Evolutionary conservation across 176 grass and related monocot genomes (phyloP).

Genomic region (Zoysia pacifica): DNA sequence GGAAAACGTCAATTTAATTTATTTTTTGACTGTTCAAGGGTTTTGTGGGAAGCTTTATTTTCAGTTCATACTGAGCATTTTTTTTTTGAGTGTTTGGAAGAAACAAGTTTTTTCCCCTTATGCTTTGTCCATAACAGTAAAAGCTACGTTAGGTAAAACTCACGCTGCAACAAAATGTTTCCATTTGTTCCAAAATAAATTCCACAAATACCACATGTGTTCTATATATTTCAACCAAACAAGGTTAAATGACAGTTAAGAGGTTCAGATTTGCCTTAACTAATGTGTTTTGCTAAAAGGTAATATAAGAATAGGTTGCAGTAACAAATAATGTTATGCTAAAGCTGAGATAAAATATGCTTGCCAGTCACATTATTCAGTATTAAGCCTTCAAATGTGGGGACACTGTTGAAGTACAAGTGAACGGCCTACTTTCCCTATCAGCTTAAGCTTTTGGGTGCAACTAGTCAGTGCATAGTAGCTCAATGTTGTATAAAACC

Average conservation of each 20-base stretch:
- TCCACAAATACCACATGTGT: neutral
- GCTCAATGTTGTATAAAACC: too few relatives aligned
- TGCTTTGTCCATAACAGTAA: constrained; percentile 14
- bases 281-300: neutral
- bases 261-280: neutral
- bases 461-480: too few relatives aligned
- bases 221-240: constrained; percentile 3
- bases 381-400: neutral
- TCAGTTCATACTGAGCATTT: neutral
- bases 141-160: neutral
- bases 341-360: neutral
- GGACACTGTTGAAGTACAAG: too few relatives aligned
- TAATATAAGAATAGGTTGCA: neutral
- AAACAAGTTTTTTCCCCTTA: neutral
- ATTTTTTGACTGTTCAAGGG: neutral
- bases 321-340: constrained; percentile 3
- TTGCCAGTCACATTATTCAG: neutral
- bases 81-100: neutral
- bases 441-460: too few relatives aligned
- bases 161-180: neutral
- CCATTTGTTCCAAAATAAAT: neutral
- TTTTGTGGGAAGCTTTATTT: neutral
- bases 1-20: neutral
- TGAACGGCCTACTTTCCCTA: too few relatives aligned
- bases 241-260: neutral